Base-by-base conservation (phyloP, 176 grass and related monocot genomes). In the Calamus simplicifolius region DNA sequence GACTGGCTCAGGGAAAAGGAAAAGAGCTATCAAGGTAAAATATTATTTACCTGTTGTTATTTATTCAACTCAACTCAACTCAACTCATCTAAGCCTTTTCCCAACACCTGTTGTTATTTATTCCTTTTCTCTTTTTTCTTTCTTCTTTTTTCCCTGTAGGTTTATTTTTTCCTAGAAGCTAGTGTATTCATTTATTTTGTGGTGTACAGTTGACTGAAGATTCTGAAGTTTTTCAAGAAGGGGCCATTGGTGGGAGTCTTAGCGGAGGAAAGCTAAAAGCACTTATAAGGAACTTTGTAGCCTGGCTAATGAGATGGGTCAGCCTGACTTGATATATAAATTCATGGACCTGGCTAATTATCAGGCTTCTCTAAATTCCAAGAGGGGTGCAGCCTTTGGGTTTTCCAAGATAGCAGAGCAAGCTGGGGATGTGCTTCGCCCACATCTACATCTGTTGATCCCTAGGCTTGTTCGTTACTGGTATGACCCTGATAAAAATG, bases 291-390 rank as follows among this genome's bases (percentile, higher is more conserved):
- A 96, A 71, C 77, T 96, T 17, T 96, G 91, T 49, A 85, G 81
- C 67, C 80, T 96, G 61, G 91, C 91, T 59, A 90, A 90, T 74
- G 91, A 96, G 68, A 90, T 96, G 91, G 91, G 91, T 29, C 86
- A 96, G 61, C 86, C 91, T 69, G 91, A 96, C 71, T 86, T 96
- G 57, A 90, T 96, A 79, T 96, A 96, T 73, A 96, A 90, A 74
- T 96, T 96, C 72, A 96, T 96, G 91, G n/a, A 96, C 83, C 75
- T 96, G 51, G 91, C 86, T 66, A 96, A 96, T 62, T 96, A 96
- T 78, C 91, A 96, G 38, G 80, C 86, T n/a, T 82, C 91, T 69
- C 77, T 96, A 18, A 90, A 96, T 83, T 96, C 91, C 19, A 96
- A 96, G 65, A 90, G 86, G 70, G 91, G 86, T 61, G 91, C 91